These are phyloP conservation scores for Phytophthora ohioensis DNA, from an alignment of 352 stramenopile species.

Conservation along the genomic window DNA sequence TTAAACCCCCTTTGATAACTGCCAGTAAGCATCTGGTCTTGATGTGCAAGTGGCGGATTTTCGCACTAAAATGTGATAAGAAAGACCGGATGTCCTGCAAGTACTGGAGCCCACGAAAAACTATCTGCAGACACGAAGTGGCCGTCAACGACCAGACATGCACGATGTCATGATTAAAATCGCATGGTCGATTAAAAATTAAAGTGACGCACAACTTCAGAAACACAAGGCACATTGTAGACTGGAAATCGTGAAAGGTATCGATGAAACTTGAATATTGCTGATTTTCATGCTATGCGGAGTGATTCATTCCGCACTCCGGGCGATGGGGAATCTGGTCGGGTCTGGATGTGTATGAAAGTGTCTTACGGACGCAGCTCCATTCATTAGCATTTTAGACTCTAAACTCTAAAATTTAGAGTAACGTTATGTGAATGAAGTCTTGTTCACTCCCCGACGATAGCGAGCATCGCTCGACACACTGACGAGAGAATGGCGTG, in stretches of 20 bases:
- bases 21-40: conserved; percentile 27
- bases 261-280: neutral
- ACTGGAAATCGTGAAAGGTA: neutral
- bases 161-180: conserved; percentile 10
- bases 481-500: conserved; percentile 4
- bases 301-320: neutral
- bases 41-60: conserved; percentile 19
- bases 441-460: conserved; percentile 3
- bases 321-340: neutral
- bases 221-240: too few relatives aligned
- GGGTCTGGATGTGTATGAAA: neutral
- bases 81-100: conserved; percentile 10
- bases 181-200: conserved; percentile 10
- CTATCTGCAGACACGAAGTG: neutral
- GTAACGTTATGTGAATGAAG: conserved; percentile 1
- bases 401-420: too few relatives aligned
- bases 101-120: neutral
- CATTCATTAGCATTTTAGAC: neutral
- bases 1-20: conserved; percentile 15
- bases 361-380: neutral
- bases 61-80: conserved; percentile 9
- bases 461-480: conserved; percentile 2
- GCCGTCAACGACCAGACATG: neutral
- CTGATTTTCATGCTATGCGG: conserved; percentile 5
- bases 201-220: too few relatives aligned